A percentile compares a stretch with the other conserved stretches of the same genome.
phyloP scores from a whole-genome alignment of 2,329 filamentous ascomycete genomes.

The Fusarium duplospermum region DNA sequence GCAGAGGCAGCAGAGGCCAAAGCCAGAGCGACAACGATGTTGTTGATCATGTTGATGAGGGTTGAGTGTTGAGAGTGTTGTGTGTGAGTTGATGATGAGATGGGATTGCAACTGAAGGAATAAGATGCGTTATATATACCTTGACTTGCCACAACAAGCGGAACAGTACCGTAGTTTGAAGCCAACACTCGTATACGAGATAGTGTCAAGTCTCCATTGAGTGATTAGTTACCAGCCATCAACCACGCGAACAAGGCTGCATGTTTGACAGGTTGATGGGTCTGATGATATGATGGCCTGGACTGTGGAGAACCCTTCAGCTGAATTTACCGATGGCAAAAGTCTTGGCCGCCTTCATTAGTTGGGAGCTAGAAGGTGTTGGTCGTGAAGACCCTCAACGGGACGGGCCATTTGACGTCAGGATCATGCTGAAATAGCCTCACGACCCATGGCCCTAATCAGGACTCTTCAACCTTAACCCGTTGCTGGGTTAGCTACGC shows the following conservation, averaged over 20 bases:
- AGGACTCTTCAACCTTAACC: background rate
- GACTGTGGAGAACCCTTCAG: background rate
- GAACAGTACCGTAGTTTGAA: background rate
- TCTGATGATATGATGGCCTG: background rate
- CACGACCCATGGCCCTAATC: background rate
- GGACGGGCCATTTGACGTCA: constrained; percentile 8
- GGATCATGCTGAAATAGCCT: constrained; percentile 4
- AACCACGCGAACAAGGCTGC: background rate
- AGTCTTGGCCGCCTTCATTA: background rate
- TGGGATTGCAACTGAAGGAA: background rate
- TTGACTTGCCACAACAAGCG: background rate
- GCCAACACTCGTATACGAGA: background rate
- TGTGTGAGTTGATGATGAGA: background rate
- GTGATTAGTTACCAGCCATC: background rate
- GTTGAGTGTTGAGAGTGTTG: background rate
- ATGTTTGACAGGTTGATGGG: background rate
- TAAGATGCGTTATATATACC: background rate
- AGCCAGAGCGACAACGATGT: constrained; percentile 2
- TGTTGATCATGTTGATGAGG: constrained; percentile 22
- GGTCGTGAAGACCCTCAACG: background rate
- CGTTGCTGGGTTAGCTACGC: constrained; percentile 1
- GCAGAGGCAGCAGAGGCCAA: constrained; percentile 15
- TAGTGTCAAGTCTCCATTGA: background rate
- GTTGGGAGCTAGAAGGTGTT: background rate
- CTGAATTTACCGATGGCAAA: background rate